phyloP scores from a whole-genome alignment of 257 asterid genomes.

The Solanum ossicruentum region DNA sequence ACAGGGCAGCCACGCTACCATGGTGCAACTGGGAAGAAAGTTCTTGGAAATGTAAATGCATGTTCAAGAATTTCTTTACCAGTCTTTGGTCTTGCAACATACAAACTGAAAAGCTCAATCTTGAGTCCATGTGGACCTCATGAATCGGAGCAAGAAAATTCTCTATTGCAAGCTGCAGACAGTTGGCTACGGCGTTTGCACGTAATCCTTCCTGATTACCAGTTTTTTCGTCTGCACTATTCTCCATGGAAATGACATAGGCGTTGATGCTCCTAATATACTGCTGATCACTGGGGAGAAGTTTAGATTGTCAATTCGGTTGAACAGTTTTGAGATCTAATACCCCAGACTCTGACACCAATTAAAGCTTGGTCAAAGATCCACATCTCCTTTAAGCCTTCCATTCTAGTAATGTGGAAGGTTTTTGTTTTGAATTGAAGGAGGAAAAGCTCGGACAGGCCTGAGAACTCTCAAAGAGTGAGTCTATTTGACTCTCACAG shows the following conservation, averaged over 20 bases:
- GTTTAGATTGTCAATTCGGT: background rate
- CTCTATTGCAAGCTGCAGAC: conserved; percentile 48
- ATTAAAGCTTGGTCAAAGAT: background rate
- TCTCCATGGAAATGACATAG: conserved; percentile 29
- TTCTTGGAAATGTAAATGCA: conserved; percentile 21
- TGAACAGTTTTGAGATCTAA: conserved; percentile 3
- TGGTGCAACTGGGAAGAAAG: conserved; percentile 23
- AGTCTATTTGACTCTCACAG: background rate
- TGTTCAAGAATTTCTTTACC: conserved; percentile 49
- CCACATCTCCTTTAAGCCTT: background rate
- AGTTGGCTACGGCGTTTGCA: conserved; percentile 45
- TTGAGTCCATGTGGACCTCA: conserved; percentile 42
- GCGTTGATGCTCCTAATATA: background rate
- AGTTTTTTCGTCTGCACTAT: conserved; percentile 39
- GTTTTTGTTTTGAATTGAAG: background rate
- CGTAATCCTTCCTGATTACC: conserved; percentile 53
- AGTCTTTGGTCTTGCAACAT: conserved; percentile 65
- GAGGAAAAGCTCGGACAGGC: background rate
- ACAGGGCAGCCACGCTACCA: conserved; percentile 15
- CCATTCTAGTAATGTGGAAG: background rate
- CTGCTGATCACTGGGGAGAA: background rate
- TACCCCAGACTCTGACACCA: background rate
- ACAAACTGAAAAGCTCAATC: conserved; percentile 53
- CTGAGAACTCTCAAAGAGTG: background rate
- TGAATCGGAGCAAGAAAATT: conserved; percentile 56